These are phyloP conservation scores for Lichina pygmaea DNA, from an alignment of 495 filamentous ascomycete species.

Conservation along the genomic window DNA sequence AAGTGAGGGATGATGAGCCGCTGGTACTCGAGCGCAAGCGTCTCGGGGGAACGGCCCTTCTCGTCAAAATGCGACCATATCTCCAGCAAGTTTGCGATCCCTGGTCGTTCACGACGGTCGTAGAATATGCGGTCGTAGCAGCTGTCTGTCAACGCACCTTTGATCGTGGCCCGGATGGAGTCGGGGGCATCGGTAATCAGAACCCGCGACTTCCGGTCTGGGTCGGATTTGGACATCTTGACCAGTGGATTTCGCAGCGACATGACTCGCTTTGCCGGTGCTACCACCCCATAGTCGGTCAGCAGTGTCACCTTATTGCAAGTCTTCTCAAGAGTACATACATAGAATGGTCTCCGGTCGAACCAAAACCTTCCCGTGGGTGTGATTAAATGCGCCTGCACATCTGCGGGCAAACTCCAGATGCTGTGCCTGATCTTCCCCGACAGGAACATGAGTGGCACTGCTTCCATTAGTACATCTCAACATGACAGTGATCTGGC, in stretches of 20 bases:
- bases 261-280: constrained; percentile 65
- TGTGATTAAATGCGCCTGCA: constrained; percentile 60
- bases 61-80: constrained; percentile 38
- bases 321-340: constrained; percentile 13
- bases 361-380: constrained; percentile 34
- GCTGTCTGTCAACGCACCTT: constrained; percentile 52
- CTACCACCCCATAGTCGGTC: constrained; percentile 11
- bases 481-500: not conserved
- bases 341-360: constrained; percentile 51
- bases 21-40: constrained; percentile 27
- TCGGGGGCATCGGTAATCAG: constrained; percentile 42
- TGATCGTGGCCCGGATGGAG: constrained; percentile 38
- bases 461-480: constrained; percentile 10
- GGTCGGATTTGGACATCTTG: constrained; percentile 89
- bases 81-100: constrained; percentile 64
- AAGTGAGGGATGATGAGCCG: constrained; percentile 27
- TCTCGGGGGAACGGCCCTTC: constrained; percentile 16
- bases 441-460: constrained; percentile 86
- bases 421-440: constrained; percentile 80
- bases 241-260: constrained; percentile 43
- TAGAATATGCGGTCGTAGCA: constrained; percentile 28
- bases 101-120: constrained; percentile 42
- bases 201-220: constrained; percentile 42
- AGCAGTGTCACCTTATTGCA: not conserved
- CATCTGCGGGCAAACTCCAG: constrained; percentile 73